Conservation (phyloP, 768 basidiomycete species). For the Multifurca ochricompacta region DNA sequence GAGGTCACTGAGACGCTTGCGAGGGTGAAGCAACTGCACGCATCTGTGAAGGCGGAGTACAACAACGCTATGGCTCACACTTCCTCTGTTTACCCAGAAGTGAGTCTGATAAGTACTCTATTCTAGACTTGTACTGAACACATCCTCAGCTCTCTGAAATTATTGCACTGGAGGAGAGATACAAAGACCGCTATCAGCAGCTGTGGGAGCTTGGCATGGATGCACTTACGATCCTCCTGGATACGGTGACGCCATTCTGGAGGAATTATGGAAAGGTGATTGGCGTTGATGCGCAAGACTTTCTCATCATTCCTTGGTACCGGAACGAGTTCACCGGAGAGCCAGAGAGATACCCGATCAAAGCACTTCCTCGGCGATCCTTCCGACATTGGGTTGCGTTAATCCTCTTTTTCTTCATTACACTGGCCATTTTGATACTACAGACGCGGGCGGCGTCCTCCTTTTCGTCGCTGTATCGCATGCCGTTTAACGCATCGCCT, state of each 20-base stretch:
- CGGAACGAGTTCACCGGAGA: conserved; percentile 81
- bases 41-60: conserved; percentile 52
- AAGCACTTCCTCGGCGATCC: conserved; percentile 52
- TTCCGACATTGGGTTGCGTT: conserved; percentile 62
- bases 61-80: conserved; percentile 58
- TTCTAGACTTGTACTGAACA: neutral
- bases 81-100: conserved; percentile 74
- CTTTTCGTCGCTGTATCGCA: conserved; percentile 44
- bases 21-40: conserved; percentile 49
- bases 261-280: conserved; percentile 76
- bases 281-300: conserved; percentile 70
- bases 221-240: conserved; percentile 64
- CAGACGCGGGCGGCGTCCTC: conserved; percentile 53
- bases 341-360: conserved; percentile 55
- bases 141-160: conserved; percentile 54
- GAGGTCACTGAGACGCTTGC: conserved; percentile 43
- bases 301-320: conserved; percentile 75
- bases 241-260: conserved; percentile 75
- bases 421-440: conserved; percentile 43
- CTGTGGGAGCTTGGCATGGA: conserved; percentile 79
- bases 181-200: conserved; percentile 72
- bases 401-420: conserved; percentile 40
- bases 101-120: conserved; percentile 26
- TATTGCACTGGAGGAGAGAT: conserved; percentile 66
- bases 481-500: conserved; percentile 51